Conservation (phyloP, 768 basidiomycete genomes). For the Serpula lacrymans region DNA sequence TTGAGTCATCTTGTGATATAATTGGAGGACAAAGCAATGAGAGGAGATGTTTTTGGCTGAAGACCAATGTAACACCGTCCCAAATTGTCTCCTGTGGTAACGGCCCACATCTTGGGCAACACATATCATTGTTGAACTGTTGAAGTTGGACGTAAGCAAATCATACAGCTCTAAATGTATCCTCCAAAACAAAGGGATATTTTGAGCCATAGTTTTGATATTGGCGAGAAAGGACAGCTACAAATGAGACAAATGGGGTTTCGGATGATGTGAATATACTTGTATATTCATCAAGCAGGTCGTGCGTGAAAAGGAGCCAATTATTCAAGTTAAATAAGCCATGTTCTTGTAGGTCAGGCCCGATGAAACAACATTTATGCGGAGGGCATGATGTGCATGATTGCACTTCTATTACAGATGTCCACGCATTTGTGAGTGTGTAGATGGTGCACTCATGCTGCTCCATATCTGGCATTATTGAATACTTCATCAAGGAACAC, state of each 20-base stretch:
- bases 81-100: constrained; percentile 23
- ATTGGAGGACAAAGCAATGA: constrained; percentile 23
- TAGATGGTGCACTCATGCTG: too few species aligned
- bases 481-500: too few species aligned
- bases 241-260: constrained; percentile 32
- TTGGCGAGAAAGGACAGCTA: constrained; percentile 14
- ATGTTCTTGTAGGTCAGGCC: constrained; percentile 23
- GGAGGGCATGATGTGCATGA: too few species aligned
- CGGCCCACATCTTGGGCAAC: constrained; percentile 24
- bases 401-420: too few species aligned
- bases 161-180: constrained; percentile 35
- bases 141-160: constrained; percentile 28
- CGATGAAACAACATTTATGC: too few species aligned
- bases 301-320: constrained; percentile 24
- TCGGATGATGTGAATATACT: constrained; percentile 30
- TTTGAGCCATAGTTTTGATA: constrained; percentile 13
- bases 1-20: constrained; percentile 7
- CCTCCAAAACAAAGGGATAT: constrained; percentile 20
- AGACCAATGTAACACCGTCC: constrained; percentile 30
- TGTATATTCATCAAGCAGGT: constrained; percentile 33
- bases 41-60: constrained; percentile 23
- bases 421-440: too few species aligned
- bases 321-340: constrained; percentile 37
- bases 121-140: constrained; percentile 19
- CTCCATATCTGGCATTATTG: too few species aligned